Conservation (phyloP, 768 basidiomycete genomes). For the Russula dissimulans region DNA sequence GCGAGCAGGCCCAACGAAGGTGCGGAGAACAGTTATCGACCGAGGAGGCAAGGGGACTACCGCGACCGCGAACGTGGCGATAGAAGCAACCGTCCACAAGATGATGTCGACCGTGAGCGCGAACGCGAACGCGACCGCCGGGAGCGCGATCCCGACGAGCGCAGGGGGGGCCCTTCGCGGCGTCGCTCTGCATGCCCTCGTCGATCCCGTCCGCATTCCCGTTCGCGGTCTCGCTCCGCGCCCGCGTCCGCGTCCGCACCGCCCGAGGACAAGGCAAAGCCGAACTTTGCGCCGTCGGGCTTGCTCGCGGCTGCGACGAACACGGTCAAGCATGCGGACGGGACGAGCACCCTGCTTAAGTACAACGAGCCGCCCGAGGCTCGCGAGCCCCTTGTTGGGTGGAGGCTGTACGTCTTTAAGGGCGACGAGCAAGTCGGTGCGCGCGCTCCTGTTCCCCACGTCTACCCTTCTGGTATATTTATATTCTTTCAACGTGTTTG, state of each 20-base stretch:
- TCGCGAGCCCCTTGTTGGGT: conserved; percentile 77
- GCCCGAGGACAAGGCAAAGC: conserved; percentile 59
- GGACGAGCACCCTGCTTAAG: conserved; percentile 79
- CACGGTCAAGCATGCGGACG: conserved; percentile 66
- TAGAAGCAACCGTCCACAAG: conserved; percentile 30
- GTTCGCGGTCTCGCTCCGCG: conserved; percentile 28
- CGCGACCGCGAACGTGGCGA: conserved; percentile 21
- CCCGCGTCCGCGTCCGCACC: conserved; percentile 33
- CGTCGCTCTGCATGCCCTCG: conserved; percentile 65
- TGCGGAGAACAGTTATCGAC: conserved; percentile 32
- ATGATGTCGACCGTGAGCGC: conserved; percentile 23
- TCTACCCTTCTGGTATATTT: background rate
- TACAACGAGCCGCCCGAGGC: conserved; percentile 99
- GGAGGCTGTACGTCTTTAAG: conserved; percentile 98
- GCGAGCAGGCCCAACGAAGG: background rate
- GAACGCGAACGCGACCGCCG: conserved; percentile 21
- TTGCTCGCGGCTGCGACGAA: conserved; percentile 95
- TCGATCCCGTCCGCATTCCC: conserved; percentile 18
- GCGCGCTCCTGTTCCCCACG: conserved; percentile 24
- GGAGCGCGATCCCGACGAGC: conserved; percentile 27
- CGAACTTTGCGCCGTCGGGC: conserved; percentile 84
- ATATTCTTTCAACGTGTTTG: background rate
- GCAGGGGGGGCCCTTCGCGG: conserved; percentile 27
- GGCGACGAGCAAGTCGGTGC: conserved; percentile 85
- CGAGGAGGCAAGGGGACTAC: conserved; percentile 35